Conservation (phyloP, 164 flowering plant species). For the Dillenia suffruticosa region DNA sequence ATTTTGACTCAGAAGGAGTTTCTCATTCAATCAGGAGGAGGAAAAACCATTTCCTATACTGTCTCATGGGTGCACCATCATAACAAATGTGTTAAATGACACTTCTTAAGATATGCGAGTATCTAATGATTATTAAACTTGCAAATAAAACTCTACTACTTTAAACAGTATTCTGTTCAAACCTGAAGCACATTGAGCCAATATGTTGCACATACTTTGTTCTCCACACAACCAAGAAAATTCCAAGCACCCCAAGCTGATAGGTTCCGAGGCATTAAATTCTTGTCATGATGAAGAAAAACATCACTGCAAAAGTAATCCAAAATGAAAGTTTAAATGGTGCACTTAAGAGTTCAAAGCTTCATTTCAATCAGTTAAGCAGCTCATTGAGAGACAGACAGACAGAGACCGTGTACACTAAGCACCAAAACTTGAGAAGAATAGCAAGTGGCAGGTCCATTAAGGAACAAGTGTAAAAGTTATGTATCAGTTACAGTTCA, state of each 20-base stretch:
- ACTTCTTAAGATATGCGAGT: neutral
- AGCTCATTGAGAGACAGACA: no score
- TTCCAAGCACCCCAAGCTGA: conserved; percentile 99
- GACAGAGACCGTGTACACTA: no score
- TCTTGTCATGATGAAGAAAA: conserved; percentile 81
- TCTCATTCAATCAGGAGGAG: neutral
- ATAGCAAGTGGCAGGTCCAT: no score
- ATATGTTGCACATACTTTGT: conserved; percentile 79
- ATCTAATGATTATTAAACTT: neutral
- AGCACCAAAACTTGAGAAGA: no score
- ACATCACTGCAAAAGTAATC: conserved; percentile 56
- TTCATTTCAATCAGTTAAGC: no score
- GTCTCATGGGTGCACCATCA: no score
- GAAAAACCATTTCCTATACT: no score
- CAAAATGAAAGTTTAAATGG: no score
- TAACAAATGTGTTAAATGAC: no score
- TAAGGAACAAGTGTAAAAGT: no score
- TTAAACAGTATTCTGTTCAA: neutral
- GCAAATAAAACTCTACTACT: neutral
- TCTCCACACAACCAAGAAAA: conserved; percentile 64
- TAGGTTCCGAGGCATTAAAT: conserved; percentile 79
- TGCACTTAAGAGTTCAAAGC: no score
- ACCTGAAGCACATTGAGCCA: conserved; percentile 98
- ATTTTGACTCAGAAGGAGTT: neutral
- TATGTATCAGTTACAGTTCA: no score